These are phyloP conservation scores for Mortierella sp. DNA, from an alignment of 371 early-diverging fungal species.

Conservation along the genomic window DNA sequence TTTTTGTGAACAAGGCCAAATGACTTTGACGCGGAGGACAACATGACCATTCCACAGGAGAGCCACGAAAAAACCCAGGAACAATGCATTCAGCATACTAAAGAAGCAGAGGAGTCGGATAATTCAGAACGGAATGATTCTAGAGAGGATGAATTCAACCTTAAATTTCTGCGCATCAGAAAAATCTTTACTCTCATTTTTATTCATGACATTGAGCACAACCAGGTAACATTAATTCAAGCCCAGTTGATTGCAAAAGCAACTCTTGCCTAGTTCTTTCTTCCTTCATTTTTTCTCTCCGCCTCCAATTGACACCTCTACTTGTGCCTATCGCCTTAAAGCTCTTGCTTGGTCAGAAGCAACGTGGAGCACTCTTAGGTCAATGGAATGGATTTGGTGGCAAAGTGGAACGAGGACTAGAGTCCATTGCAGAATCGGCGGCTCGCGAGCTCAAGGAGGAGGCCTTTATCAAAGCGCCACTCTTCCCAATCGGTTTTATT, in stretches of 20 bases:
- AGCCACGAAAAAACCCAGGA: not conserved
- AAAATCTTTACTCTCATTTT: slow-evolving; percentile 55
- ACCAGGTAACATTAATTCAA: slow-evolving; percentile 26
- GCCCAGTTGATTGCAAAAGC: not conserved
- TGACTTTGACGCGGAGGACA: too few species aligned
- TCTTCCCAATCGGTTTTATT: slow-evolving; percentile 38
- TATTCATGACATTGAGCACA: slow-evolving; percentile 33
- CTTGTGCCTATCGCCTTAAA: not conserved
- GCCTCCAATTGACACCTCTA: not conserved
- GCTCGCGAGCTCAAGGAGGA: slow-evolving; percentile 45
- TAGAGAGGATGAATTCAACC: slow-evolving; percentile 16
- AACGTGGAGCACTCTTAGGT: slow-evolving; percentile 40
- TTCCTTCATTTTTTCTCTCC: not conserved
- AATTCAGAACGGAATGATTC: not conserved
- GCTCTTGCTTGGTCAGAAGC: slow-evolving; percentile 41
- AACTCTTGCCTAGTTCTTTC: not conserved
- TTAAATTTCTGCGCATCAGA: slow-evolving; percentile 15
- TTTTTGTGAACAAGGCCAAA: too few species aligned
- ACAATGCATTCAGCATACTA: not conserved
- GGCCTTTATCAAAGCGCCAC: slow-evolving; percentile 37
- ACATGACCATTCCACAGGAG: not conserved
- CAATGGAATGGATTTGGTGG: slow-evolving; percentile 58
- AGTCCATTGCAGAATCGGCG: slow-evolving; percentile 32
- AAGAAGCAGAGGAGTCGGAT: not conserved
- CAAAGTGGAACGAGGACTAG: slow-evolving; percentile 40